Percentiles rank a stretch among this genome's conserved stretches.
Evolutionary conservation across 163 green algal genomes (phyloP).

Genomic region (Scenedesmus sp.): DNA sequence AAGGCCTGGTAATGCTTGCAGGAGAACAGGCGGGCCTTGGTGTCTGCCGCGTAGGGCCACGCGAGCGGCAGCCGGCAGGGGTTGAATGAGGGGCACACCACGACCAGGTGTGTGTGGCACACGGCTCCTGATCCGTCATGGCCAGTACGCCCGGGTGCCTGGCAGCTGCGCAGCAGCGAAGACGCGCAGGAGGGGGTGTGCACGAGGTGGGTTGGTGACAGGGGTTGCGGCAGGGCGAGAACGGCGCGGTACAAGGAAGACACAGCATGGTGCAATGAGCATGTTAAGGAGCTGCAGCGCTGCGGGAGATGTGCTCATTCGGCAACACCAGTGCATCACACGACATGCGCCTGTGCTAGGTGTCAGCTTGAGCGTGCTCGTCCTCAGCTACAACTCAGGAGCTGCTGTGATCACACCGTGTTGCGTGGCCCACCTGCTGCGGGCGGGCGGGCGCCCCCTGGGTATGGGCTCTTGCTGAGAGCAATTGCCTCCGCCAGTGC

Average conservation of each 20-base stretch:
- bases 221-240: not conserved
- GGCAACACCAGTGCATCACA: not conserved
- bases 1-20: constrained; percentile 11
- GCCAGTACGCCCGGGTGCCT: not conserved
- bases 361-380: not conserved
- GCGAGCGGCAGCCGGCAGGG: constrained; percentile 45
- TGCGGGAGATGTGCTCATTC: not conserved
- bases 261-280: not conserved
- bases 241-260: not conserved
- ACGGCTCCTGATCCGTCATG: not conserved
- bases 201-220: not conserved
- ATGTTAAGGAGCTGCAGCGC: no score
- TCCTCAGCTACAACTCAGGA: not conserved
- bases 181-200: not conserved
- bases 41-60: constrained; percentile 38
- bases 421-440: not conserved
- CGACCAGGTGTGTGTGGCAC: constrained; percentile 38
- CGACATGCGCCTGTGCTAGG: not conserved
- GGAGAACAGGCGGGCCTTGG: constrained; percentile 28
- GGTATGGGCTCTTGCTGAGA: constrained; percentile 30
- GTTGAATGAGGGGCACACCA: constrained; percentile 37
- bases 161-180: not conserved
- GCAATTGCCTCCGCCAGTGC: constrained; percentile 43
- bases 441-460: constrained; percentile 1
- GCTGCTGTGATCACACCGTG: not conserved